Evolutionary conservation across 202 grass and related monocot genomes (phyloP).

Genomic region (Musa balbisiana): DNA sequence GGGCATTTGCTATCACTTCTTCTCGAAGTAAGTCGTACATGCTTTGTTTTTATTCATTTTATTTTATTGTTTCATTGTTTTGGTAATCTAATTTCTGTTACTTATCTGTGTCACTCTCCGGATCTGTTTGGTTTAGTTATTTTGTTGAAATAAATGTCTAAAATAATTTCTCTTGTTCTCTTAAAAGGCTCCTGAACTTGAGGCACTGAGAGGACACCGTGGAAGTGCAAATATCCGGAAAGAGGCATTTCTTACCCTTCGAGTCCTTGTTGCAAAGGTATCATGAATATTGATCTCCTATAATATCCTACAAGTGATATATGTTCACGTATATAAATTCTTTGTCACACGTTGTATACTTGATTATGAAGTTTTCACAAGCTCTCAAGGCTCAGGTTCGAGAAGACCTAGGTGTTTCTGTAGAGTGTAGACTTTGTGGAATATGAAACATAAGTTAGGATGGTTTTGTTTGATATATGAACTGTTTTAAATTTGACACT

Average conservation of each 20-base stretch:
- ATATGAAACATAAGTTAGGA: not conserved
- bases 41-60: slow-evolving; percentile 2
- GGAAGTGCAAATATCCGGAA: slow-evolving; percentile 74
- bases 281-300: slow-evolving; percentile 2
- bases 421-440: not conserved
- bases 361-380: not conserved
- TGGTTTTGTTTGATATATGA: too few relatives aligned
- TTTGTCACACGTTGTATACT: not conserved
- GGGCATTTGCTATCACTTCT: slow-evolving; percentile 92
- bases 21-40: slow-evolving; percentile 47
- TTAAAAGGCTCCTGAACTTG: slow-evolving; percentile 70
- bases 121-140: not conserved
- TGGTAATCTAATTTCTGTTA: not conserved
- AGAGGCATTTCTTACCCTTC: slow-evolving; percentile 67
- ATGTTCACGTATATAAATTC: not conserved
- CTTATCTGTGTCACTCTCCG: too few relatives aligned
- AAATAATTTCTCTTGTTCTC: slow-evolving; percentile 8
- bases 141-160: not conserved
- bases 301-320: not conserved
- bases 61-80: not conserved
- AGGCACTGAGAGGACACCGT: slow-evolving; percentile 68
- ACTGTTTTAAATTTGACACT: too few relatives aligned
- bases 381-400: too few relatives aligned
- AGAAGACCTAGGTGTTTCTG: too few relatives aligned
- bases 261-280: slow-evolving; percentile 81